A percentile compares a stretch with the other conserved stretches of the same genome.
These are phyloP conservation scores for Chimonanthus salicifolius DNA, from an alignment of 164 flowering plant species.

Conservation along the genomic window DNA sequence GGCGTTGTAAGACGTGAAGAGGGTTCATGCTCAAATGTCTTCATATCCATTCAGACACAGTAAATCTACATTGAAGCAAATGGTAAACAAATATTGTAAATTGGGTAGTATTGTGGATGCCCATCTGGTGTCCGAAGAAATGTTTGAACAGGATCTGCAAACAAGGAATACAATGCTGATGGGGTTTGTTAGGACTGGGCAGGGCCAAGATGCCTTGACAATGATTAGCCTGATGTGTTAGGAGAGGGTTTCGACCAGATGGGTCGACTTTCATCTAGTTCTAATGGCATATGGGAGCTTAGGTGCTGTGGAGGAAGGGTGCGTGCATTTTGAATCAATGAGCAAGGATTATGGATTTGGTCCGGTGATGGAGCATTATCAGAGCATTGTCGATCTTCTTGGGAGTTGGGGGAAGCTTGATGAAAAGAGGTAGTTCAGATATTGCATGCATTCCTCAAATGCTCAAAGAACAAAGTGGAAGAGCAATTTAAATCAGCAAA, in stretches of 20 bases:
- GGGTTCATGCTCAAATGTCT: constrained; percentile 16
- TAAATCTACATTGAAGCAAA: constrained; percentile 10
- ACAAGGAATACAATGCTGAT: constrained; percentile 25
- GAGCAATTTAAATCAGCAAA: constrained; percentile 13
- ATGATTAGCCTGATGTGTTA: constrained; percentile 21
- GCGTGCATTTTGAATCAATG: constrained; percentile 33
- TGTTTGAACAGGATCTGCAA: constrained; percentile 17
- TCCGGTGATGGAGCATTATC: constrained; percentile 39
- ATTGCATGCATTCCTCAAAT: constrained; percentile 23
- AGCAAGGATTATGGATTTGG: constrained; percentile 25
- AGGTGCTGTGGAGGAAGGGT: constrained; percentile 29
- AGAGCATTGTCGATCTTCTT: constrained; percentile 30
- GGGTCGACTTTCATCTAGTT: constrained; percentile 28
- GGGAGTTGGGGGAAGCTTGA: constrained; percentile 25
- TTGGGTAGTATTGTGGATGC: constrained; percentile 18
- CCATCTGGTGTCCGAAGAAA: constrained; percentile 22
- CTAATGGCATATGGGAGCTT: constrained; percentile 30
- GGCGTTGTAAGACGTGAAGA: constrained; percentile 18
- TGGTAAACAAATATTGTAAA: constrained; percentile 23
- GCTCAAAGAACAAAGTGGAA: constrained; percentile 4
- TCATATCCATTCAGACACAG: constrained; percentile 7
- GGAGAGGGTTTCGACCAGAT: constrained; percentile 24
- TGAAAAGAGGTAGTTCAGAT: constrained; percentile 30
- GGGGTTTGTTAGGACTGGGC: constrained; percentile 24
- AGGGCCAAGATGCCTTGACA: constrained; percentile 19